Percentiles rank a stretch among this genome's conserved stretches.
phyloP scores from a whole-genome alignment of 169 alveolate species.

The Plasmodium knowlesi region DNA sequence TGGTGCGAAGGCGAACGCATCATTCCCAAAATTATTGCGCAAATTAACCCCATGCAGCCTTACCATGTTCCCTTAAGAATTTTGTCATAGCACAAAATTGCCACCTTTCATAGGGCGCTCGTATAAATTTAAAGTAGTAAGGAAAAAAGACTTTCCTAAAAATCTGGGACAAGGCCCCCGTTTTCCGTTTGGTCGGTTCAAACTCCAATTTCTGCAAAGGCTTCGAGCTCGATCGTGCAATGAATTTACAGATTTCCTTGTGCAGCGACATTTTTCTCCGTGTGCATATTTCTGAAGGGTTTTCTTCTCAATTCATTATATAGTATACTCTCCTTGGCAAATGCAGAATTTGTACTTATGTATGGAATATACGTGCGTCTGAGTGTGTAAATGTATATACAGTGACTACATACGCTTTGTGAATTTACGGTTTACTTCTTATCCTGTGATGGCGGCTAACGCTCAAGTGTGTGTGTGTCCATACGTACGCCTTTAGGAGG shows the following conservation, averaged over 20 bases:
- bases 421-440: neutral
- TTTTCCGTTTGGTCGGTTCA: constrained; percentile 45
- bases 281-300: neutral
- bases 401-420: neutral
- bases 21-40: too few species aligned
- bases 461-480: neutral
- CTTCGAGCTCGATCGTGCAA: constrained; percentile 31
- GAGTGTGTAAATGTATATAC: neutral
- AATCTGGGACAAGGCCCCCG: constrained; percentile 34
- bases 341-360: neutral
- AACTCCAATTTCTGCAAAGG: constrained; percentile 29
- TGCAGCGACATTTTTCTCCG: constrained; percentile 60
- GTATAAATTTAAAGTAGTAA: constrained; percentile 83
- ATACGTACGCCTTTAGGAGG: neutral
- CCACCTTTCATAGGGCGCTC: constrained; percentile 91
- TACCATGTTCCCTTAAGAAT: constrained; percentile 89
- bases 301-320: constrained; percentile 4
- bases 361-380: neutral
- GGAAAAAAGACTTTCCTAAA: constrained; percentile 82
- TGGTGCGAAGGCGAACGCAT: neutral
- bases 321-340: neutral
- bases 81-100: constrained; percentile 87
- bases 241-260: constrained; percentile 72
- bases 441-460: neutral
- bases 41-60: neutral